Evolutionary conservation across 2,329 filamentous ascomycete genomes (phyloP).

Genomic region (Lachnellula hyalina): DNA sequence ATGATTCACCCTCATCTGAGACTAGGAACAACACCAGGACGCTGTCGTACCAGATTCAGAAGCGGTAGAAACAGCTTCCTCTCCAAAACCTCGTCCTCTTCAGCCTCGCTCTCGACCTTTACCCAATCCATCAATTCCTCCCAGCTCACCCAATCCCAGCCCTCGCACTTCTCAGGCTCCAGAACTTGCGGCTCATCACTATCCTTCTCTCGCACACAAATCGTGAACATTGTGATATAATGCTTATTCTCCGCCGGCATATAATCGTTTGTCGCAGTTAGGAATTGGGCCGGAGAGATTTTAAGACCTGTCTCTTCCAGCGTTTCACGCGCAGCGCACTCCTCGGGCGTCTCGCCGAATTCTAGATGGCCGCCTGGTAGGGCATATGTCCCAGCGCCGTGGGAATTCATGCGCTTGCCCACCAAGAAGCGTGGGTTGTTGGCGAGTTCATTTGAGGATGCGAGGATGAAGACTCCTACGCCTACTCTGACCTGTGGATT

Average conservation of each 20-base stretch:
- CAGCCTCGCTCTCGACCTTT: slow-evolving; percentile 23
- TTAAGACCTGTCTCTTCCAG: slow-evolving; percentile 65
- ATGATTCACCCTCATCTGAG: neutral
- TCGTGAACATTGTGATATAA: slow-evolving; percentile 69
- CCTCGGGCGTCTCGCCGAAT: slow-evolving; percentile 55
- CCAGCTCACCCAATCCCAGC: slow-evolving; percentile 51
- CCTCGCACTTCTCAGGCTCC: slow-evolving; percentile 45
- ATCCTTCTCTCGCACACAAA: slow-evolving; percentile 44
- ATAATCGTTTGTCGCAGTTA: slow-evolving; percentile 62
- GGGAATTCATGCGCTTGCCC: slow-evolving; percentile 14
- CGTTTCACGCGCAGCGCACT: slow-evolving; percentile 61
- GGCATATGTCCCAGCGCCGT: slow-evolving; percentile 48
- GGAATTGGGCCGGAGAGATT: slow-evolving; percentile 46
- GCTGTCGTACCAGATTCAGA: slow-evolving; percentile 39
- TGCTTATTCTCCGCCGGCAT: slow-evolving; percentile 59
- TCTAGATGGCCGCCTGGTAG: slow-evolving; percentile 75
- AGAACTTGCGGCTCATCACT: slow-evolving; percentile 47
- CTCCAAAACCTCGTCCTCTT: slow-evolving; percentile 23
- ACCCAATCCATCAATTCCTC: slow-evolving; percentile 37
- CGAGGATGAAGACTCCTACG: slow-evolving; percentile 19
- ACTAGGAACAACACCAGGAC: slow-evolving; percentile 31
- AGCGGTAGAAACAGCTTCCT: slow-evolving; percentile 42
- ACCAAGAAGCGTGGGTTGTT: slow-evolving; percentile 14
- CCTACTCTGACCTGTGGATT: slow-evolving; percentile 12
- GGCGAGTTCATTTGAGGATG: slow-evolving; percentile 1